Evolutionary conservation across 176 grass and related monocot species (phyloP), one percentile per base, ranked within the genome.

Genomic region (Canna indica): DNA sequence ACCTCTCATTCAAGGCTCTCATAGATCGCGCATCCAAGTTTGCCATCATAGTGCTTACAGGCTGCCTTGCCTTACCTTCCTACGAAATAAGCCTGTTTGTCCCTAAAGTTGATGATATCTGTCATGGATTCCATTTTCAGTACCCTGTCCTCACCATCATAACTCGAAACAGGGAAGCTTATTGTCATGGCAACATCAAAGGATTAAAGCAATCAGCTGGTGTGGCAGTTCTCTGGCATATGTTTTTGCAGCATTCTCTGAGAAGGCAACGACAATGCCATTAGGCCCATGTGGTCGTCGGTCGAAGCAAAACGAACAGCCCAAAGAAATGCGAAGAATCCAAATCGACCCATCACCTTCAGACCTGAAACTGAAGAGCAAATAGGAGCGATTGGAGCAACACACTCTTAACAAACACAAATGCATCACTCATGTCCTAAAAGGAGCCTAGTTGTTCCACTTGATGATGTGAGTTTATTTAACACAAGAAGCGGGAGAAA

Each of bases 131-230:
- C 25, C 27, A 30, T 60, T 9, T 54, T 27, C 50, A 54, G 50
- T 3, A 54, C 7, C 20, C 20, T n/a, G 50, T 54, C 50, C 22
- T 44, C 41, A 7, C 3, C 50, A 25, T 60, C 27, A 30, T 60
- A 11, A 60, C 27, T 1, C 4, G 25, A 8, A 60, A 30, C 58
- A 60, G 58, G 58, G 58, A 60, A 30, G 27, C 58, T 16, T 60
- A 17, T 60, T 30, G 58, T 60, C 27, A 60, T 60, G 58, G 58
- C 58, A 30, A 60, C 58, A 60, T 60, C 58, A 60, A 26, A 60
- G 24, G 58, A 30, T 30, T 30, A 30, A 60, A 60, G 58, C 28
- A 54, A n/a, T 54, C 50, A 54, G 50, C 18, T 54, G 50, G 17
- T 5, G 50, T n/a, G 0, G 50, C 50, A 54, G 50, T 5, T 22